Evolutionary conservation across 805 yeast genomes (phyloP).

Genomic region (Kluyveromyces siamensis): DNA sequence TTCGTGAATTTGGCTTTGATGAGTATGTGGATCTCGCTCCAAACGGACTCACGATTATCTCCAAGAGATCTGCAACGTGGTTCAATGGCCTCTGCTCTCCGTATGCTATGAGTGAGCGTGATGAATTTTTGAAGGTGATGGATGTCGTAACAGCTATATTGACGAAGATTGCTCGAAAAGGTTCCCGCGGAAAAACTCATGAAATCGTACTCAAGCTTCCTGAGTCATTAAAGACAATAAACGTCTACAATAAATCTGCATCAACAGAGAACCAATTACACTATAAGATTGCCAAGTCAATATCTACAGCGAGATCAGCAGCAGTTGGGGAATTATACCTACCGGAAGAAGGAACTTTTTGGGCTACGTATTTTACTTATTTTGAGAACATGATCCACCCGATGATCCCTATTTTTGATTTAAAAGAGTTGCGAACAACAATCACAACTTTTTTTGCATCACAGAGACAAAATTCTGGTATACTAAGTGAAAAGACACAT

Average conservation of each 20-base stretch:
- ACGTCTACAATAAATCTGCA: not conserved
- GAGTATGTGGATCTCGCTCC: conserved; percentile 19
- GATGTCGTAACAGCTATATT: not conserved
- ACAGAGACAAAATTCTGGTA: conserved; percentile 2
- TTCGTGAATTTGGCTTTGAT: not conserved
- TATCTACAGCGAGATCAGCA: not conserved
- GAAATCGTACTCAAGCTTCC: not conserved
- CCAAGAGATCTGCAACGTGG: conserved; percentile 23
- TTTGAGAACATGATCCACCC: conserved; percentile 13
- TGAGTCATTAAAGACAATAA: not conserved
- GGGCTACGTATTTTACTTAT: conserved; percentile 14
- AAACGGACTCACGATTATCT: conserved; percentile 13
- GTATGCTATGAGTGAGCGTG: conserved; percentile 20
- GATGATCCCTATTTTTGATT: conserved; percentile 20
- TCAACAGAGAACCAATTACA: not conserved
- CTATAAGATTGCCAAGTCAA: not conserved
- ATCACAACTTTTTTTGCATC: conserved; percentile 9
- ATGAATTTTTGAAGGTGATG: conserved; percentile 15
- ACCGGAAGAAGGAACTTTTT: conserved; percentile 12
- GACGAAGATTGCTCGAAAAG: not conserved
- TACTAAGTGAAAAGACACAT: not conserved
- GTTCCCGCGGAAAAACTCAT: not conserved
- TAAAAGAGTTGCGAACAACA: conserved; percentile 10
- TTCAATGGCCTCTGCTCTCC: conserved; percentile 17
- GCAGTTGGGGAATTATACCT: conserved; percentile 3